Base-by-base conservation (phyloP, 192 early-diverging fungal genomes). In the Thamnidium elegans region DNA sequence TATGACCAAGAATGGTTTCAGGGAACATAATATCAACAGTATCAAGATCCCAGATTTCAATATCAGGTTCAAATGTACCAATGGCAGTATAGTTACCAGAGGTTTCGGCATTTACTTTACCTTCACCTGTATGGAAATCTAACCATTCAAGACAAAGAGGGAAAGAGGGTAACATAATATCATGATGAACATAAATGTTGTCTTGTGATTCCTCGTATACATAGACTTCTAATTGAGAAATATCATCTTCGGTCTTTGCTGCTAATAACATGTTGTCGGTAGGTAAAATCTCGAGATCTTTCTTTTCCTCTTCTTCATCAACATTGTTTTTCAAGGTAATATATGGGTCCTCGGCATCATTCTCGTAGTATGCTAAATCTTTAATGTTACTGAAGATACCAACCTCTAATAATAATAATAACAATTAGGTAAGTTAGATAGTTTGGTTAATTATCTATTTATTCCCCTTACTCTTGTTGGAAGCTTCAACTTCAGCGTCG, bases 1-100 rank as follows among this genome's bases (percentile, higher is more conserved):
- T 65, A 45, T 81, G 83, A 10, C 97, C 97, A 0, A 99, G 81
- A 30, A 99, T 90, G 36, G 89, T 78, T 59, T 94, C 87, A 5
- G 98, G 98, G 70, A 91, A 97, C 81, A 92, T 87, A 36, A 84
- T 81, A 72, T 99, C 98, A 17, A 97, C 71, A 1, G 80, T 83
- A 65, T 99, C 98, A 45, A 98, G 76, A 76, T 98, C 90, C 98
- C 98, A 99, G 68, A 99, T 95, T 72, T 99, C 98, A 54, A 99
- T 96, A 58, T 90, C 89, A 1, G 98, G 95, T 62, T 97, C 94
- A 81, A 98, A 98, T 17, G 96, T 98, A 43, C 92, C 98, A 50
- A 99, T 86, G 2, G 98, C 98, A 36, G 95, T 89, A 76, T 90
- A 99, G 77, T 92, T 95, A 52, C 96, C 94, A 4, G 78, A 79